Evolutionary conservation across 202 grass and related monocot genomes (phyloP), one percentile per base, ranked within the genome.

Genomic region (Bolboschoenoplectus hybrid): DNA sequence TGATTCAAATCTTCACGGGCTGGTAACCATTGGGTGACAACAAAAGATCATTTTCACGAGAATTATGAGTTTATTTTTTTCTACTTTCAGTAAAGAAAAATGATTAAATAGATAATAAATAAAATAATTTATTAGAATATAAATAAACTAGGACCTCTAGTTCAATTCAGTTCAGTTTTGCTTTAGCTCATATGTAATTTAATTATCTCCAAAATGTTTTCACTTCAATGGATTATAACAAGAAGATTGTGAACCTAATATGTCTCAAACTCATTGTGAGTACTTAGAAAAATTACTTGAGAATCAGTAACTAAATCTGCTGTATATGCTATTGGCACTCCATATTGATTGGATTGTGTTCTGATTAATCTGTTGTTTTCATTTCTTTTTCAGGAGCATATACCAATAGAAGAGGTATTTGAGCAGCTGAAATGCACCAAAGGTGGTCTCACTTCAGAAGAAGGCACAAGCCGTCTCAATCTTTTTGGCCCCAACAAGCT

Each of bases 391-490:
- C 79, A 98, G 95, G 95, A 95, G 81, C 19, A 85, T 67, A 92
- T 95, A 72, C 93, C 95, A 19, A 62, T 98, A 5, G 91, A 94
- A 80, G 95, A 98, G 84, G 95, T 98, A 56, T 92, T 98, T 76
- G 78, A 95, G 82, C 82, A 79, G 35, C 86, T 98, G 3, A 87
- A 89, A 83, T 95, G 93, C 84, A 83, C 55, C 87, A 74, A 0
- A 45, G n/a, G 81, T 35, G 96, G 96, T 36, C 90, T 98, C 53
- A 85, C 87, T 26, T 10, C 57, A 4, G 86, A 87, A 35, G 90
- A 95, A 78, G 93, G 84, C 1, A 0, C 85, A 78, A 85, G 5
- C 1, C 96, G 93, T 76, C 78, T 89, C 73, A 36, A 85, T 56
- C 55, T 94, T 78, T 94, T 97, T 70, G 95, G 92, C 1, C 88